Conservation (phyloP, 208 protist species). For the Vickermania ingenoplastis region DNA sequence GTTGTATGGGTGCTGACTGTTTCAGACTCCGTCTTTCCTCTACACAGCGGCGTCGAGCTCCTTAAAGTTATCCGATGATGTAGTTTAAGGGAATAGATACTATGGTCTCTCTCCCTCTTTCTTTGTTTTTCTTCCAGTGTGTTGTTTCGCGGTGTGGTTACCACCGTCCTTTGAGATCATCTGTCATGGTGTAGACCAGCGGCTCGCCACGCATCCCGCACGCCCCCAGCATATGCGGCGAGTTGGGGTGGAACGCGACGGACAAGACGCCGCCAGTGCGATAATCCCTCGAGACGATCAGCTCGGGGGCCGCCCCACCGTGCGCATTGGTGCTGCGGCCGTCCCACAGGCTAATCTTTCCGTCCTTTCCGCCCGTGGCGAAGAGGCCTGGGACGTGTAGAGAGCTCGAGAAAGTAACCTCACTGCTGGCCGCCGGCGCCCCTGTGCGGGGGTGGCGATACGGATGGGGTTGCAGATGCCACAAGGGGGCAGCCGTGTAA, state of each 20-base stretch:
- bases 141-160: neutral
- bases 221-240: constrained; percentile 77
- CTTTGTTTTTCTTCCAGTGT: constrained; percentile 7
- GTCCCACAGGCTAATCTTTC: constrained; percentile 82
- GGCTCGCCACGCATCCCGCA: constrained; percentile 72
- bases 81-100: neutral
- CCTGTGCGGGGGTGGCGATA: constrained; percentile 27
- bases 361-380: constrained; percentile 86
- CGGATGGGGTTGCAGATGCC: constrained; percentile 9
- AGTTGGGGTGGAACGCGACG: constrained; percentile 80
- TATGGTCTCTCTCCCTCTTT: neutral
- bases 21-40: too few species aligned
- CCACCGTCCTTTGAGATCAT: constrained; percentile 24
- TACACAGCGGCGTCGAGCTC: too few species aligned
- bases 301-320: constrained; percentile 10
- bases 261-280: constrained; percentile 75
- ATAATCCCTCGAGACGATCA: constrained; percentile 64
- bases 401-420: constrained; percentile 70
- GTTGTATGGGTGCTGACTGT: too few species aligned
- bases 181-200: constrained; percentile 86
- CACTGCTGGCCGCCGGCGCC: constrained; percentile 51
- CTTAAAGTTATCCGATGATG: neutral
- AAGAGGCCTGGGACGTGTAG: constrained; percentile 66
- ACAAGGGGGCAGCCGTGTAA: constrained; percentile 13
- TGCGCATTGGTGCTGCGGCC: too few species aligned